Base-by-base conservation (phyloP, 371 early-diverging fungal species). In the Scutellospora calospora region DNA sequence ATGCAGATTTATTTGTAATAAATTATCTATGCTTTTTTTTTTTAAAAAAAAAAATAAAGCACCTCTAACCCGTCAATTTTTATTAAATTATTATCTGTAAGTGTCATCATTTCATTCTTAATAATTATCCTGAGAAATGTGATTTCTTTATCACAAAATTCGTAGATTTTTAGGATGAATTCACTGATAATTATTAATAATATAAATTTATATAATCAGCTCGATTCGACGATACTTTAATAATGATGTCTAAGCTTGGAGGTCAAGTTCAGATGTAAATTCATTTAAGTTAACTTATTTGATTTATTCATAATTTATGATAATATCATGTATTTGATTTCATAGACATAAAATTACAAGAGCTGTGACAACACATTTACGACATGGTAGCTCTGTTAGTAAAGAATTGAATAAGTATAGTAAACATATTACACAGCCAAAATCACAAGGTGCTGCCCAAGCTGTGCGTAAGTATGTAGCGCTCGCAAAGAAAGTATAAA, bases 401-500 rank as follows among this genome's bases (percentile, higher is more conserved):
- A 9, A 16, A 16, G 79, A 75, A 63, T 33, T 88, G 68, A 97
- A 97, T 91, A 93, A 93, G 80, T 95, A 88, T 87, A 95, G 95
- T 84, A 83, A 93, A 51, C 89, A 88, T 74, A 95, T 98, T 84
- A 98, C 99, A 31, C 94, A 98, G 86, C 95, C 95, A 65, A 97
- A 96, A 84, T 89, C 94, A 52, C 97, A 97, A 83, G 98, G 98
- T 74, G 97, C 98, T 52, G 94, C 96, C 63, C 98, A 98, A 87
- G 99, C 99, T 16, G 97, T 97, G 97, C 91, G 97, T 97, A 91
- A 87, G 69, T 33, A 51, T 18, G 25, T 14, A 60, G 4, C 60
- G 25, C 29, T 60, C 29, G 5, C 29, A 29, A 25, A 27, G 14
- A 6, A 20, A 1, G 16, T 60, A 5, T 63, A 33, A 16, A 16